Percentiles rank a stretch among this genome's conserved stretches.
Conservation (phyloP, 495 filamentous ascomycete species). For the Neurospora tetrasperma region DNA sequence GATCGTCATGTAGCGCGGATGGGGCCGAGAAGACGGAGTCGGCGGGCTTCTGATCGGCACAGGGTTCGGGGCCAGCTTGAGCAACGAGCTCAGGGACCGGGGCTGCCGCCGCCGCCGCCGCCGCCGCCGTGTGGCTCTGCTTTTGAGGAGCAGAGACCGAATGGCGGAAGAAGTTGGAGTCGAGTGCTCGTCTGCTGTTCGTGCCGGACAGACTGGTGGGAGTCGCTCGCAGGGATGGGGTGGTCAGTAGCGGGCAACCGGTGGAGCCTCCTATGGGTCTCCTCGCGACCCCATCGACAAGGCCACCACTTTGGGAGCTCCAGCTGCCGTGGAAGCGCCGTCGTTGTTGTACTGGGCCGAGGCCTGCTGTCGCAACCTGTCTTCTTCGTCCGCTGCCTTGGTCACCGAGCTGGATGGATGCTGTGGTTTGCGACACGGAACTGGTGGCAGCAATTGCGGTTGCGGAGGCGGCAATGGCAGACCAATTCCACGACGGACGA, state of each 20-base stretch:
- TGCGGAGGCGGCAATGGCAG: slow-evolving; percentile 7
- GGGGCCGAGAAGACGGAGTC: background rate
- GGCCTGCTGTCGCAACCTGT: slow-evolving; percentile 1
- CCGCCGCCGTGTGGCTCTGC: slow-evolving; percentile 11
- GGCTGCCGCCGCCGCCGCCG: slow-evolving; percentile 4
- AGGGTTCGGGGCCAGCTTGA: background rate
- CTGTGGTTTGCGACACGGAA: background rate
- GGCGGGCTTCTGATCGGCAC: background rate
- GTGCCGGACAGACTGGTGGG: background rate
- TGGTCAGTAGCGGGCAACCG: slow-evolving; percentile 6
- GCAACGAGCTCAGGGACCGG: background rate
- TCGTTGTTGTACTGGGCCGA: background rate
- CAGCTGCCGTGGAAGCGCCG: background rate
- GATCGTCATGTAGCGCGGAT: background rate
- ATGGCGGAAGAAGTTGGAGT: slow-evolving; percentile 11
- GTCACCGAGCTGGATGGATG: background rate
- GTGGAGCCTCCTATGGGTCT: background rate
- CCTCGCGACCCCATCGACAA: background rate
- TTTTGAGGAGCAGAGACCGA: slow-evolving; percentile 4
- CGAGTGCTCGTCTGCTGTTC: background rate
- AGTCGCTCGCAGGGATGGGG: slow-evolving; percentile 4
- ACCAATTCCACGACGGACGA: slow-evolving; percentile 27
- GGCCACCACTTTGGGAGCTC: background rate
- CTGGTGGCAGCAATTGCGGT: background rate
- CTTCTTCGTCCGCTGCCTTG: background rate